Conservation (phyloP, 2,329 filamentous ascomycete genomes). For the Harringtonia lauricola region DNA sequence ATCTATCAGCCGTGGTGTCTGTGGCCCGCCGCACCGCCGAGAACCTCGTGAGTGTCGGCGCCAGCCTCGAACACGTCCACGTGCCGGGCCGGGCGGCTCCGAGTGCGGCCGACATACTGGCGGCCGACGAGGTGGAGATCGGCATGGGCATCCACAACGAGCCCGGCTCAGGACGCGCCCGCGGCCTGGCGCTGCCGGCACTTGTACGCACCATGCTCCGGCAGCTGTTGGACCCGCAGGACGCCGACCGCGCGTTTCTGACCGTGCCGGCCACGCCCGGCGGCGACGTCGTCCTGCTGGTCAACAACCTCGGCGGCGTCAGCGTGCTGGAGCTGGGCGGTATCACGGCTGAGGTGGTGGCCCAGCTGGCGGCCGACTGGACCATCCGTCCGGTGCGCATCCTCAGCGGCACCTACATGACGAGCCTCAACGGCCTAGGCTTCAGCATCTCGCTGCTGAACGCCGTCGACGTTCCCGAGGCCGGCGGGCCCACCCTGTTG, state of each 20-base stretch:
- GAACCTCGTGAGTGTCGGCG: slow-evolving; percentile 77
- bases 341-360: slow-evolving; percentile 57
- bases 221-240: slow-evolving; percentile 54
- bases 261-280: slow-evolving; percentile 48
- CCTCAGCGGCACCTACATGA: slow-evolving; percentile 65
- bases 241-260: slow-evolving; percentile 62
- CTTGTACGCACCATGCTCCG: slow-evolving; percentile 55
- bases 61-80: slow-evolving; percentile 83
- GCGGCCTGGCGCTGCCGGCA: slow-evolving; percentile 37
- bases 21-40: slow-evolving; percentile 61
- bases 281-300: slow-evolving; percentile 54
- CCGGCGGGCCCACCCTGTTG: slow-evolving; percentile 50
- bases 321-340: slow-evolving; percentile 62
- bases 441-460: slow-evolving; percentile 66
- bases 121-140: slow-evolving; percentile 45
- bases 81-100: slow-evolving; percentile 61
- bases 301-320: slow-evolving; percentile 72
- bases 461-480: slow-evolving; percentile 41
- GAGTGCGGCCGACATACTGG: slow-evolving; percentile 44
- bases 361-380: slow-evolving; percentile 46
- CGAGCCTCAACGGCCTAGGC: slow-evolving; percentile 63
- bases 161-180: slow-evolving; percentile 41
- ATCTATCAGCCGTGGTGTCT: slow-evolving; percentile 58
- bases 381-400: slow-evolving; percentile 53
- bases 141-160: slow-evolving; percentile 77